Evolutionary conservation across 306 rosid genomes (phyloP).

Genomic region (Amphicarpaea edgeworthii): DNA sequence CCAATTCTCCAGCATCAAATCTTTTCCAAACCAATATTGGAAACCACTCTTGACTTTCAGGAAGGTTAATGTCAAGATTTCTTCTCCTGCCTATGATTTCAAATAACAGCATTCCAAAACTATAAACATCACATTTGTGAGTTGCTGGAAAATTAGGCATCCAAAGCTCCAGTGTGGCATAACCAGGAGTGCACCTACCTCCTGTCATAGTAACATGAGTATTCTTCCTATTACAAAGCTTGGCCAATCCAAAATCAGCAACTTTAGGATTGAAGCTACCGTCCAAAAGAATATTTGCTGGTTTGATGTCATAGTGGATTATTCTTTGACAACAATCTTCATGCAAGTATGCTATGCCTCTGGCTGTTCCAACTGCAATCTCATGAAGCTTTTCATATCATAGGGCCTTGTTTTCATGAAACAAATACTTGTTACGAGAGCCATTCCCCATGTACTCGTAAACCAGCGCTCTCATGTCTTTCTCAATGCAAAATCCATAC

Average conservation of each 20-base stretch:
- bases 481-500: constrained; percentile 53
- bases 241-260: constrained; percentile 54
- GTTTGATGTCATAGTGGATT: constrained; percentile 57
- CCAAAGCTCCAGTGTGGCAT: constrained; percentile 53
- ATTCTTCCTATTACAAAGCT: constrained; percentile 43
- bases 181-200: constrained; percentile 54
- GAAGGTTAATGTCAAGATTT: constrained; percentile 28
- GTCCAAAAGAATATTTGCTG: constrained; percentile 53
- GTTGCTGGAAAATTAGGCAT: constrained; percentile 49
- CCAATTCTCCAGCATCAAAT: constrained; percentile 26
- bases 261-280: constrained; percentile 47
- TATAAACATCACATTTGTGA: constrained; percentile 55
- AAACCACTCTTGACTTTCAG: constrained; percentile 48
- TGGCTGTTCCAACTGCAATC: constrained; percentile 49
- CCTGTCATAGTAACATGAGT: constrained; percentile 40
- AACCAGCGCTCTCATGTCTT: neutral
- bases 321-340: constrained; percentile 55
- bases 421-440: constrained; percentile 49
- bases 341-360: too few relatives aligned
- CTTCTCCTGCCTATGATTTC: constrained; percentile 50
- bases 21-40: constrained; percentile 50
- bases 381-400: neutral
- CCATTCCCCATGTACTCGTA: constrained; percentile 49
- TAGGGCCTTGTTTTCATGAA: constrained; percentile 30
- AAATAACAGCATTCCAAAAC: constrained; percentile 54